Conservation (phyloP, 192 early-diverging fungal genomes). For the Coemansia sp. region DNA sequence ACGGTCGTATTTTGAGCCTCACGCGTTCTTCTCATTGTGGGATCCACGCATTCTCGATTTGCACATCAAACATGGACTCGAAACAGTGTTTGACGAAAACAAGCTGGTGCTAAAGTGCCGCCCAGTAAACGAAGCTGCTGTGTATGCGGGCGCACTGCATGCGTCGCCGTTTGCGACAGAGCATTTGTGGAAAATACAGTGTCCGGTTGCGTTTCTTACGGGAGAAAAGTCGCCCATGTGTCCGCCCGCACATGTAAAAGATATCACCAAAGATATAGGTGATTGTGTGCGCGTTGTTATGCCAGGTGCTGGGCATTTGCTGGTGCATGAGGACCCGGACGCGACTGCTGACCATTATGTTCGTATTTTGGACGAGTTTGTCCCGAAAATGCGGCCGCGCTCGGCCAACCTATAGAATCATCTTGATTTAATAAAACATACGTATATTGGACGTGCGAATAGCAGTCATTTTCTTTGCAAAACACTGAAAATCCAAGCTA, state of each 20-base stretch:
- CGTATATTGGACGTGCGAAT: no score
- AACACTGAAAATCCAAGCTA: no score
- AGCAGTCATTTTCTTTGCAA: no score
- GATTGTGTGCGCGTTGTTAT: conserved; percentile 29
- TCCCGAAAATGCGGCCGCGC: background rate
- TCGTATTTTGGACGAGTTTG: conserved; percentile 20
- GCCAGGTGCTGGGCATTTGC: conserved; percentile 30
- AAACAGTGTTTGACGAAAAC: background rate
- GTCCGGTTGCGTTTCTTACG: conserved; percentile 35
- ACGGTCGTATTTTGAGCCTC: conserved; percentile 31
- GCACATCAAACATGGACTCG: conserved; percentile 32
- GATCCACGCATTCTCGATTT: conserved; percentile 32
- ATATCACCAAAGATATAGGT: conserved; percentile 13
- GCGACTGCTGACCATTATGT: conserved; percentile 16
- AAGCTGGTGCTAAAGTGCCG: conserved; percentile 39
- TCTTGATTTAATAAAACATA: background rate
- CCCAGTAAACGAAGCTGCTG: conserved; percentile 31
- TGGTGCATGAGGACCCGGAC: conserved; percentile 30
- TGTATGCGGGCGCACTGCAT: conserved; percentile 18
- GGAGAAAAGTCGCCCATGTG: conserved; percentile 26
- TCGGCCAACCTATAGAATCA: conserved; percentile 9
- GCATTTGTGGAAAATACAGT: conserved; percentile 21
- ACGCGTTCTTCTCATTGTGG: conserved; percentile 35
- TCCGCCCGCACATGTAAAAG: conserved; percentile 13
- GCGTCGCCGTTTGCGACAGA: conserved; percentile 15